A percentile compares a stretch with the other conserved stretches of the same genome.
Evolutionary conservation across 2,329 filamentous ascomycete genomes (phyloP).

Genomic region (Xylariaceae sp.): DNA sequence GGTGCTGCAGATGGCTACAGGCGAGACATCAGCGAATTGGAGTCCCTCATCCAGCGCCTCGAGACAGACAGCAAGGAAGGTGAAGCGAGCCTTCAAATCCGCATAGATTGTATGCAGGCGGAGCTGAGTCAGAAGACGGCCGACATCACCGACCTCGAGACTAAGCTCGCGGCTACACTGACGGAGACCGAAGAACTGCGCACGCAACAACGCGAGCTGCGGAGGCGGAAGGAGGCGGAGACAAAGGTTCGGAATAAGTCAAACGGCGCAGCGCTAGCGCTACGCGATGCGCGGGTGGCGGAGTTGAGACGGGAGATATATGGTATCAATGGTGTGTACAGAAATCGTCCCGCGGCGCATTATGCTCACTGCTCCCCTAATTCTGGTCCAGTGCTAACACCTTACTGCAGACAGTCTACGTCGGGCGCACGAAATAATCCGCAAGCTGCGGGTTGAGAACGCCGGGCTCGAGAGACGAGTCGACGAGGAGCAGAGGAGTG

Average conservation of each 20-base stretch:
- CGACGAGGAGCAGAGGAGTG: slow-evolving; percentile 37
- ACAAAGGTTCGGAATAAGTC: slow-evolving; percentile 34
- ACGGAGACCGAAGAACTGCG: slow-evolving; percentile 27
- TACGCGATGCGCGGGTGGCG: slow-evolving; percentile 46
- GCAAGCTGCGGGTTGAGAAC: slow-evolving; percentile 45
- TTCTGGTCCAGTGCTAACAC: too few relatives aligned
- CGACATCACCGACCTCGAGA: slow-evolving; percentile 41
- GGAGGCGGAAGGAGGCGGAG: slow-evolving; percentile 27
- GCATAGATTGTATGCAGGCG: slow-evolving; percentile 32
- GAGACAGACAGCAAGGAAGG: slow-evolving; percentile 39
- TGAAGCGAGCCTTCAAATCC: slow-evolving; percentile 30
- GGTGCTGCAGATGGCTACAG: slow-evolving; percentile 50
- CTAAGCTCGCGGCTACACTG: slow-evolving; percentile 39
- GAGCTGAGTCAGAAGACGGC: slow-evolving; percentile 30
- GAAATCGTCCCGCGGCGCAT: too few relatives aligned
- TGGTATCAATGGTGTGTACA: slow-evolving; percentile 34
- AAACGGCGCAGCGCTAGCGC: slow-evolving; percentile 46
- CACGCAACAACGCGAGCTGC: slow-evolving; percentile 35
- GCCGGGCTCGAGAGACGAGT: slow-evolving; percentile 33
- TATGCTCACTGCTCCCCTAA: too few relatives aligned
- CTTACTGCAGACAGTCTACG: too few relatives aligned
- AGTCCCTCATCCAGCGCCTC: slow-evolving; percentile 46
- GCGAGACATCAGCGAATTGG: slow-evolving; percentile 51
- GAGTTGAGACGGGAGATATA: slow-evolving; percentile 49
- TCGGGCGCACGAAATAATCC: slow-evolving; percentile 44